Evolutionary conservation across 805 yeast species (phyloP).

Genomic region (Sungouiozyma intestinalis): DNA sequence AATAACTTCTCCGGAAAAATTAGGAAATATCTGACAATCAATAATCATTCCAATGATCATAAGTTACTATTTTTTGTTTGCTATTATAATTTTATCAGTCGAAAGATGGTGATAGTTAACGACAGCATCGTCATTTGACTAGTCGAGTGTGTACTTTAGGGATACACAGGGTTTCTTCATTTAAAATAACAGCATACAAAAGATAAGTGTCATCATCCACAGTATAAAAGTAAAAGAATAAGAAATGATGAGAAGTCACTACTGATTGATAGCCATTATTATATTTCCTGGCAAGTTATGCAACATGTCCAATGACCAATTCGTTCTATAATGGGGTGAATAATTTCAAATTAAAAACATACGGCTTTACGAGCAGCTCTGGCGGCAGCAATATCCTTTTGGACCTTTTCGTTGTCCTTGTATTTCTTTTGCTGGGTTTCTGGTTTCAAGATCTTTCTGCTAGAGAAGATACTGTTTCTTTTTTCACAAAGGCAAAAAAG

Average conservation of each 20-base stretch:
- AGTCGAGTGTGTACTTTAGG: constrained; percentile 41
- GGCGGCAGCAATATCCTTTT: constrained; percentile 71
- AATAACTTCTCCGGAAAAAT: neutral
- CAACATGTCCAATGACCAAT: neutral
- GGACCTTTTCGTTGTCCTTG: constrained; percentile 66
- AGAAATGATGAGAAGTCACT: too few relatives aligned
- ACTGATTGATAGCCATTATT: neutral
- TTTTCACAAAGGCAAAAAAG: neutral
- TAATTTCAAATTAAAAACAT: constrained; percentile 40
- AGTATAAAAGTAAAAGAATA: constrained; percentile 8
- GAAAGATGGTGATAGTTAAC: constrained; percentile 66
- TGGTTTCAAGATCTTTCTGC: constrained; percentile 46
- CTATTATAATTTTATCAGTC: constrained; percentile 36
- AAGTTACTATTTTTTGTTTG: neutral
- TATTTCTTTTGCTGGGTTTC: constrained; percentile 79
- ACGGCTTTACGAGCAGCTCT: constrained; percentile 70
- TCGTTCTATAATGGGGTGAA: too few relatives aligned
- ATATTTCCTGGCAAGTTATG: neutral
- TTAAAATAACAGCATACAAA: constrained; percentile 1
- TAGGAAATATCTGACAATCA: neutral
- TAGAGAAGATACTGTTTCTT: constrained; percentile 4
- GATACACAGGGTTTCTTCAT: constrained; percentile 43
- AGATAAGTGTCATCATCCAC: neutral
- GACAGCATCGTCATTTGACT: constrained; percentile 60
- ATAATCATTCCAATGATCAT: neutral